A percentile compares a stretch with the other conserved stretches of the same genome.
Conservation (phyloP, 176 grass and related monocot genomes). For the Ananas comosus region DNA sequence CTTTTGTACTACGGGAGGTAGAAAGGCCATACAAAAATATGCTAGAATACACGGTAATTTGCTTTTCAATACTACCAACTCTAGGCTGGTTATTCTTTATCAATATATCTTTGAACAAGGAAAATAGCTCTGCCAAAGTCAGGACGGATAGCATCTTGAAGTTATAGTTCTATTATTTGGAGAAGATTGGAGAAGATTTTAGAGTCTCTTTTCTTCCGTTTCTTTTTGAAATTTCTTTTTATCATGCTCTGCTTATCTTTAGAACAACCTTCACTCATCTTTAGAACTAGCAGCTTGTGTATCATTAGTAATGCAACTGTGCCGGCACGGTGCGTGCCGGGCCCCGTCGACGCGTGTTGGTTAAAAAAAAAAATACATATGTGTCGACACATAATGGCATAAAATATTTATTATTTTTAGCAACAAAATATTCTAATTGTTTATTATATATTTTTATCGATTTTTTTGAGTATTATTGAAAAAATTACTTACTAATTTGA, state of each 20-base stretch:
- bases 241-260: background rate
- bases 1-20: conserved; percentile 95
- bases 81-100: background rate
- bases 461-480: too few relatives aligned
- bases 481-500: too few relatives aligned
- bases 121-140: background rate
- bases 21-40: conserved; percentile 98
- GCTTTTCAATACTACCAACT: conserved; percentile 1
- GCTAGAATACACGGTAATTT: conserved; percentile 86
- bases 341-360: too few relatives aligned
- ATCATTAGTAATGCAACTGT: background rate
- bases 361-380: too few relatives aligned
- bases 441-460: too few relatives aligned
- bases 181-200: background rate
- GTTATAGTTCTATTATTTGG: background rate
- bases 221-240: background rate
- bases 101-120: background rate
- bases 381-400: too few relatives aligned
- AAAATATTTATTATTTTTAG: too few relatives aligned
- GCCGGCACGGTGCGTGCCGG: too few relatives aligned
- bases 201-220: too few relatives aligned
- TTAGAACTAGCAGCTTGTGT: background rate
- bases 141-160: background rate
- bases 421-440: too few relatives aligned
- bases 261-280: background rate